Base-by-base conservation (phyloP, 1,284 basidiomycete species). In the Heterobasidion parviporum region DNA sequence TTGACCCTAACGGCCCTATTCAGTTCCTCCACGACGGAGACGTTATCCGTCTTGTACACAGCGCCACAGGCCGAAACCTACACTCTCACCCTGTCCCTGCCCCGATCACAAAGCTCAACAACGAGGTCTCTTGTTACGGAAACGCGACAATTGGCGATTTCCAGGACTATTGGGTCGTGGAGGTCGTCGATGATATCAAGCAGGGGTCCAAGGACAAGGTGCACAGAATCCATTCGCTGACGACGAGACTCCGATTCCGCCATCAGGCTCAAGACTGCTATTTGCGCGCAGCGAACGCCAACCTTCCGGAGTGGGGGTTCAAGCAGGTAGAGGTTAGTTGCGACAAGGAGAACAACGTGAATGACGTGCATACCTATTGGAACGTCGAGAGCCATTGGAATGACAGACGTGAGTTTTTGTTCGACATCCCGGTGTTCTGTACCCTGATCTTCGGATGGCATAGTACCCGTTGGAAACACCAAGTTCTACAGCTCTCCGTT, bases 371-470 rank as follows among this genome's bases (percentile, higher is more conserved):
- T 72, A 97, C 95, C 0, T 92, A 94, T 69, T 99, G 96, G 96
- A 99, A 99, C 68, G 89, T 99, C 54, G 96, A 99, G 71, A 90
- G 85, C 64, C 96, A 99, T 72, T 93, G 89, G 89, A 99, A 99
- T 70, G 85, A 92, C 54, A 80, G 90, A 65, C 73, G 93, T 95
- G 65, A 26, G 26, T 26, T 6, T 26, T 26, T 67, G 92, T 83
- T 8, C 48, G 33, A 52, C 54, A 54, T 36, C 14, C 54, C 53
- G 52, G 26, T 58, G 50, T 54, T 20, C 12, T 35, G 36, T n/a
- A 8, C 38, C 10, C 38, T 48, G 45, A 8, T 49, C 26, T 26
- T 26, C 26, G 26, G 26, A 26, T 26, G 26, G 26, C 26, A 26
- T 20, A 95, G 92, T 99, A 6, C 92, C 94, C 4, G 65, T 82